Conservation (phyloP, 345 rosid species). For the Aquilaria yunnanensis region DNA sequence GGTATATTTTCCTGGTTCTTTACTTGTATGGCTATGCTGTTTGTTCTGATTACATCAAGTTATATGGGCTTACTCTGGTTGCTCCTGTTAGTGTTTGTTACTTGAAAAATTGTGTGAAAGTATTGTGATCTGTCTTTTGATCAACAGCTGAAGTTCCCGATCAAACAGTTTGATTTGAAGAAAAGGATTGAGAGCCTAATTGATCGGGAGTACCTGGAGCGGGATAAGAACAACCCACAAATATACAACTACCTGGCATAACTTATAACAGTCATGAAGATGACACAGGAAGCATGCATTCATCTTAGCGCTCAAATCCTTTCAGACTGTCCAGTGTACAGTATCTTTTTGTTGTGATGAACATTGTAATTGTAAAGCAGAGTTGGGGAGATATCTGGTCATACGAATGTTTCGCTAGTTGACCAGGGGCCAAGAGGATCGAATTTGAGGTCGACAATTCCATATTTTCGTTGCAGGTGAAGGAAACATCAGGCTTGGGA, state of each 20-base stretch:
- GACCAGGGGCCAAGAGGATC: too few species aligned
- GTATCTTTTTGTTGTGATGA: conserved; percentile 16
- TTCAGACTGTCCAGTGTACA: conserved; percentile 30
- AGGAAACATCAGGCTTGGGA: too few species aligned
- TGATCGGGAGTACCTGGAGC: conserved; percentile 95
- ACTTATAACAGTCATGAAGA: neutral
- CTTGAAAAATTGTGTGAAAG: too few species aligned
- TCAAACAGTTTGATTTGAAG: conserved; percentile 96
- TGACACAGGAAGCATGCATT: conserved; percentile 16
- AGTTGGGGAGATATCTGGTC: too few species aligned
- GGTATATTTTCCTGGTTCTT: conserved; percentile 32
- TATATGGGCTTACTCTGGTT: too few species aligned
- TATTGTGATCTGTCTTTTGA: conserved; percentile 7
- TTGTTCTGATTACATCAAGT: too few species aligned
- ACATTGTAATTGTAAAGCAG: conserved; percentile 32
- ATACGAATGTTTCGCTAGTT: too few species aligned
- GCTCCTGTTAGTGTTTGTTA: too few species aligned
- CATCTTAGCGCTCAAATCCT: conserved; percentile 9
- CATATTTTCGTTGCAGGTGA: too few species aligned
- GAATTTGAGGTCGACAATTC: too few species aligned
- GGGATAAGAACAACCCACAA: conserved; percentile 97
- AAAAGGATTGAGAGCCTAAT: conserved; percentile 94
- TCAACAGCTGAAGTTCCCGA: conserved; percentile 90
- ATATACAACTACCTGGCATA: conserved; percentile 93
- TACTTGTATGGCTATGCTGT: too few species aligned